Evolutionary conservation across 2,329 filamentous ascomycete species (phyloP).

Genomic region (Penicillium sp.): DNA sequence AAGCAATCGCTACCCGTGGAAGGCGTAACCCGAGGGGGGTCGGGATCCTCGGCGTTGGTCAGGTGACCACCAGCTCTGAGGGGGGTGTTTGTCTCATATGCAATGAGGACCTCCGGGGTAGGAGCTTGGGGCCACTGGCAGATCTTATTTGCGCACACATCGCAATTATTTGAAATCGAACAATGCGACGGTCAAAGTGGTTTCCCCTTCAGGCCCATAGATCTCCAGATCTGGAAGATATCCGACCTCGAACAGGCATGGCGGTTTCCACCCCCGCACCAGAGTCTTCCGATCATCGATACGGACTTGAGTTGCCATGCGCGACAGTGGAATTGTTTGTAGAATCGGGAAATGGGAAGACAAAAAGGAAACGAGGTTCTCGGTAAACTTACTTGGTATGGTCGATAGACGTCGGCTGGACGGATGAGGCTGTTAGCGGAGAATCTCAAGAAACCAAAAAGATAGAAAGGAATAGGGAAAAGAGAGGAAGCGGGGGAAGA

Average conservation of each 20-base stretch:
- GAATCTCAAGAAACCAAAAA: constrained; percentile 6
- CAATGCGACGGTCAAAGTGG: not conserved
- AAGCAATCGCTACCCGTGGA: constrained; percentile 1
- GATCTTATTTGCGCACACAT: not conserved
- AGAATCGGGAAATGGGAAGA: constrained; percentile 2
- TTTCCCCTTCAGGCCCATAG: not conserved
- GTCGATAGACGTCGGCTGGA: constrained; percentile 47
- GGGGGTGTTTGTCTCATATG: constrained; percentile 5
- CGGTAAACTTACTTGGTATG: constrained; percentile 42
- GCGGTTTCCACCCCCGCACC: constrained; percentile 21
- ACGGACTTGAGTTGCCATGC: not conserved
- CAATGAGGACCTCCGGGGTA: constrained; percentile 17
- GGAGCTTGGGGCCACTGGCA: constrained; percentile 4
- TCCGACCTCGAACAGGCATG: constrained; percentile 8
- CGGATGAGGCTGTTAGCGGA: constrained; percentile 11
- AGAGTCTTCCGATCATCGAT: constrained; percentile 12
- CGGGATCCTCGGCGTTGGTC: constrained; percentile 11
- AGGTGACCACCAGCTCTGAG: constrained; percentile 17
- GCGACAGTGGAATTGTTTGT: not conserved
- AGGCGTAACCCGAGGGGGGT: constrained; percentile 4
- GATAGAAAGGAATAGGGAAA: constrained; percentile 9
- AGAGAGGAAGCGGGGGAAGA: constrained; percentile 7
- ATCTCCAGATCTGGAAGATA: constrained; percentile 4
- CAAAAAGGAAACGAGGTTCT: constrained; percentile 4
- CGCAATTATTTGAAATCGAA: not conserved